Conservation (phyloP, 2,329 filamentous ascomycete species). For the Lomentospora prolificans region DNA sequence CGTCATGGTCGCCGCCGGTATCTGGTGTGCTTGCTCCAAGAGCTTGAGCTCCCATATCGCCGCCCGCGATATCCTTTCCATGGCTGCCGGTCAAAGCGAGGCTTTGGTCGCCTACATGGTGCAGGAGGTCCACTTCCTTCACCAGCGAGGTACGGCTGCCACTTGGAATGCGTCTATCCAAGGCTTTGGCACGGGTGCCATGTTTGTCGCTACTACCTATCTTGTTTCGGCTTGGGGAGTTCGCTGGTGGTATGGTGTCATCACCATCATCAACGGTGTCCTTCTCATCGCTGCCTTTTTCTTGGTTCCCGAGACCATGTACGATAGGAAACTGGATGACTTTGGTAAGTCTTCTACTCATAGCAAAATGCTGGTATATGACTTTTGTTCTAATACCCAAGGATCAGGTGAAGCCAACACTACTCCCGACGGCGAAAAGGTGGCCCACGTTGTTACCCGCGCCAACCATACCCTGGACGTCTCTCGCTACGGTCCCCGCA, state of each 20-base stretch:
- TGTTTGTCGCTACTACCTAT: neutral
- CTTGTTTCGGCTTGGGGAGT: conserved; percentile 10
- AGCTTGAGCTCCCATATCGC: conserved; percentile 25
- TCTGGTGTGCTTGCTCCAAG: conserved; percentile 16
- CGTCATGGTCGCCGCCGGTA: conserved; percentile 19
- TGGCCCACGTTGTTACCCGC: neutral
- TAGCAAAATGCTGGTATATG: too few species aligned
- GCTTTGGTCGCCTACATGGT: conserved; percentile 30
- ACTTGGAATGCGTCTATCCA: conserved; percentile 12
- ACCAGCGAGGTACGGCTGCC: conserved; percentile 21
- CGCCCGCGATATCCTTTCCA: conserved; percentile 22
- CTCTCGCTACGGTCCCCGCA: conserved; percentile 5
- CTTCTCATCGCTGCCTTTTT: conserved; percentile 26
- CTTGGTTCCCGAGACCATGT: conserved; percentile 32
- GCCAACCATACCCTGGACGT: neutral
- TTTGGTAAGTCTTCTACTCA: conserved; percentile 22
- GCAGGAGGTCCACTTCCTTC: conserved; percentile 32
- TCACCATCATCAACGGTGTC: conserved; percentile 22
- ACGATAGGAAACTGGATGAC: conserved; percentile 16
- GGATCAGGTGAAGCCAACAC: conserved; percentile 15
- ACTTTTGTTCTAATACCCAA: conserved; percentile 16
- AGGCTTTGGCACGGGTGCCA: conserved; percentile 28
- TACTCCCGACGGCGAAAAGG: neutral
- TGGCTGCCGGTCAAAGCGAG: conserved; percentile 31
- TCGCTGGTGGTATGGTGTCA: conserved; percentile 35